phyloP scores from a whole-genome alignment of 139 green algal species.

The Auxenochlorella pyrenoidosa region DNA sequence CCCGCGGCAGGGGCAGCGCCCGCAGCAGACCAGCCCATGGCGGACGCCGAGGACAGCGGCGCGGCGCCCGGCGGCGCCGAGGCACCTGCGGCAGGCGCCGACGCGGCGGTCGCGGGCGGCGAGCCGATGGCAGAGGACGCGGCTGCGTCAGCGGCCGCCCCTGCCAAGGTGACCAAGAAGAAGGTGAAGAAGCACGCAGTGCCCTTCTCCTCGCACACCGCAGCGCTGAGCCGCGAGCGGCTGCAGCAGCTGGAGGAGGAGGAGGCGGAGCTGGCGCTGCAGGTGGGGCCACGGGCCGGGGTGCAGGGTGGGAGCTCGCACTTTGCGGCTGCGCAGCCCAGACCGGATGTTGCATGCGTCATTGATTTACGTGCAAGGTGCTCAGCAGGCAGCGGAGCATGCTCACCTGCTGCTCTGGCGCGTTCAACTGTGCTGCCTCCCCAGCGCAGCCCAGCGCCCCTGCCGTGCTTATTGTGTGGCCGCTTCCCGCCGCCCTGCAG shows the following conservation, averaged over 20 bases:
- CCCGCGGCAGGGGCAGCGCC: slow-evolving; percentile 26
- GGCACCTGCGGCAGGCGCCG: not conserved
- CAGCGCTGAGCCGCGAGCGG: slow-evolving; percentile 51
- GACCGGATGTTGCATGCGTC: no score
- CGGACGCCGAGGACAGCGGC: slow-evolving; percentile 37
- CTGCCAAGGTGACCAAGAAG: slow-evolving; percentile 56
- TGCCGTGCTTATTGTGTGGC: not conserved
- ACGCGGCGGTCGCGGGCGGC: slow-evolving; percentile 24
- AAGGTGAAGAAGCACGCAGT: slow-evolving; percentile 58
- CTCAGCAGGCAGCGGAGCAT: no score
- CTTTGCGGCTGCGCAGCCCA: no score
- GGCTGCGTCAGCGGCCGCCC: not conserved
- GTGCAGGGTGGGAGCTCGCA: no score
- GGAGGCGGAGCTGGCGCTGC: slow-evolving; percentile 77
- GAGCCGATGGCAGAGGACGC: slow-evolving; percentile 52
- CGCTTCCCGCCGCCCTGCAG: slow-evolving; percentile 32
- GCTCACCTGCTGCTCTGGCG: no score
- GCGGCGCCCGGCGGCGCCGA: slow-evolving; percentile 66
- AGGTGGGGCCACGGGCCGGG: slow-evolving; percentile 1
- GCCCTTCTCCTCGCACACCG: slow-evolving; percentile 35
- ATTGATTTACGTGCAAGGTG: no score
- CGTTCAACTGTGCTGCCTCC: no score
- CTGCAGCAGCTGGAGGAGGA: slow-evolving; percentile 61
- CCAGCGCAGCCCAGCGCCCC: not conserved
- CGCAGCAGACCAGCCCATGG: slow-evolving; percentile 41